Evolutionary conservation across 305 asterid species (phyloP).

Genomic region (Fraxinus dipetala): DNA sequence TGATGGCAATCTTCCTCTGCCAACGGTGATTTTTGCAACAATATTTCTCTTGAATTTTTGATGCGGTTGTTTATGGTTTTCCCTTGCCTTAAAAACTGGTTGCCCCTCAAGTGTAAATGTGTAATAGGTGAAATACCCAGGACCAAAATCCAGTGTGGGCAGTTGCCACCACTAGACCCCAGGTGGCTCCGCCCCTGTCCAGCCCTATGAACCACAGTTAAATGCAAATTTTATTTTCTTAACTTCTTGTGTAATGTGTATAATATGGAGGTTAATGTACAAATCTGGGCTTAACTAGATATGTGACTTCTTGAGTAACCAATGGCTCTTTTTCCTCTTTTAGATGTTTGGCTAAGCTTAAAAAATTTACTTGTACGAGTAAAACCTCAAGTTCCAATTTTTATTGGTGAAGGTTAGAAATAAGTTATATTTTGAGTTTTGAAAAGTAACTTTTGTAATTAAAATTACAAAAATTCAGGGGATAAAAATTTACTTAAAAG

Average conservation of each 20-base stretch:
- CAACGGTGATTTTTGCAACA: background rate
- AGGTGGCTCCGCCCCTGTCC: background rate
- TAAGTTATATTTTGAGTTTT: background rate
- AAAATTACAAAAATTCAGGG: background rate
- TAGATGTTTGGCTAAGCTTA: too few relatives aligned
- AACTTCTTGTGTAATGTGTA: background rate
- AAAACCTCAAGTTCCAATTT: background rate
- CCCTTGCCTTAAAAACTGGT: background rate
- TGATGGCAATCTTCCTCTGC: background rate
- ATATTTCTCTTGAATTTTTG: background rate
- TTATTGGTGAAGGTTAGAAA: background rate
- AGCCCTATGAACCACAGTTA: background rate
- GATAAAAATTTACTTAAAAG: background rate
- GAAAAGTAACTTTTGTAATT: background rate
- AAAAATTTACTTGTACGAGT: too few relatives aligned
- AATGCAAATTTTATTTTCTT: background rate
- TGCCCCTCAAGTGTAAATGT: background rate
- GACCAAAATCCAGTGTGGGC: background rate
- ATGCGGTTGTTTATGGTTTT: background rate
- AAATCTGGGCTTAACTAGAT: background rate
- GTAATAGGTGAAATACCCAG: background rate
- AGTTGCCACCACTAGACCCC: background rate
- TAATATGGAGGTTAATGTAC: background rate
- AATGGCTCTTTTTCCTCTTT: background rate
- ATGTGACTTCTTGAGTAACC: background rate